Conservation (phyloP, 495 filamentous ascomycete genomes). For the Amniculicola lignicola region DNA sequence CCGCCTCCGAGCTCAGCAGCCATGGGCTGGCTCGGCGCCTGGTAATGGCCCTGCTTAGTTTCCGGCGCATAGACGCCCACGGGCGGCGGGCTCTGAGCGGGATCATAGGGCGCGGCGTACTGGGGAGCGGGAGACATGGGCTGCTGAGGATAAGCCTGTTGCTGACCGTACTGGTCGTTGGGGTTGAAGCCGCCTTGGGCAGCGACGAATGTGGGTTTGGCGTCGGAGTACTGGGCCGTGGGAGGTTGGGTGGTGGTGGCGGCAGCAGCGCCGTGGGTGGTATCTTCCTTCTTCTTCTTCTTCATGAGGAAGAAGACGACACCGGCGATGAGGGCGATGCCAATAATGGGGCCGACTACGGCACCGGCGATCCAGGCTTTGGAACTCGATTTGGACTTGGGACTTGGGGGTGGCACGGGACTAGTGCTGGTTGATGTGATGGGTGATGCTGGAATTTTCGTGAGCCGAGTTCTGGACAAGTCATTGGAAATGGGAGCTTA, state of each 20-base stretch:
- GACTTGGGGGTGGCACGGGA: background rate
- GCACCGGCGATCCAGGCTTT: slow-evolving; percentile 30
- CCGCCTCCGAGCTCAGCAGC: slow-evolving; percentile 11
- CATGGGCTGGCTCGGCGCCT: background rate
- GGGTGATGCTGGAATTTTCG: background rate
- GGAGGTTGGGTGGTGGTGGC: background rate
- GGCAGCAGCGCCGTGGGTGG: background rate
- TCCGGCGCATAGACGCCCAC: background rate
- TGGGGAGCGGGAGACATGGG: slow-evolving; percentile 15
- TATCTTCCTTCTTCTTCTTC: slow-evolving; percentile 4
- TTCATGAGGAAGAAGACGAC: slow-evolving; percentile 25
- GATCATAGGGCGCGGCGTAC: slow-evolving; percentile 8
- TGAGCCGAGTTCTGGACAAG: too few species aligned
- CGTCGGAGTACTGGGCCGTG: slow-evolving; percentile 3
- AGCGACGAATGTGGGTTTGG: slow-evolving; percentile 7
- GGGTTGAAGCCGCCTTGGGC: slow-evolving; percentile 6
- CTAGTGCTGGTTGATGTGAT: background rate
- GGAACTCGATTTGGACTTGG: background rate
- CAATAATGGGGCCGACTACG: slow-evolving; percentile 17
- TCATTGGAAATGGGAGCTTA: too few species aligned
- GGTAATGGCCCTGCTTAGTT: background rate
- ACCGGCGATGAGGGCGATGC: slow-evolving; percentile 21
- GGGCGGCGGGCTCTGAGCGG: background rate
- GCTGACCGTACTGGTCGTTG: slow-evolving; percentile 17
- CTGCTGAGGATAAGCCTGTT: background rate